Base-by-base conservation (phyloP, 495 filamentous ascomycete genomes). In the Penicillium desertorum region DNA sequence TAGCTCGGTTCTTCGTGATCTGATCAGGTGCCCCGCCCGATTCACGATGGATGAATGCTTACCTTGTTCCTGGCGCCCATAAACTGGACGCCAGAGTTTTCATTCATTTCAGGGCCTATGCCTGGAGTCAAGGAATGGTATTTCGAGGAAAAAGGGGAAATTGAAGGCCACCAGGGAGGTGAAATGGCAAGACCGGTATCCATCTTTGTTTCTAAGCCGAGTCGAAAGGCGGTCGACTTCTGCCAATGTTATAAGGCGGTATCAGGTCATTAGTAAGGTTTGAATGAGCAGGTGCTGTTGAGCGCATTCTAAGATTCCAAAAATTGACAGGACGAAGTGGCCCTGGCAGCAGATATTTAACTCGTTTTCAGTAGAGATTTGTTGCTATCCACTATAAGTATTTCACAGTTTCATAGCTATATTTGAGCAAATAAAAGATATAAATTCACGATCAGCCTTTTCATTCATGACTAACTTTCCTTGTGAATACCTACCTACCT, bases 11-110 rank as follows among this genome's bases (percentile, higher is more conserved):
- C 25, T 16, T 43, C 25, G 37, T 57, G 30, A 61, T 50, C 51
- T 39, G 50, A 57, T 51, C 56, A 52, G 51, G 60, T 62, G 62
- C 66, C 66, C 74, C 70, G 58, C 65, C 57, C 48, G 45, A 58
- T 57, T 52, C 34, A 30, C 20, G 48, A 44, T 20, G 20, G 27
- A 54, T 57, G 45, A 20, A 53, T 52, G 62, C 68, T 51, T 57
- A 79, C 76, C 74, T 78, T 71, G 25, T 70, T 72, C 60, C 75
- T 72, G 62, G 71, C 65, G 60, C 62, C 68, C 66, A 77, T 54
- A 39, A 75, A 67, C 60, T 74, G 71, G 54, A 77, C 62, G 60
- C 67, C 68, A 43, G 70, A 59, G 20, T 73, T 68, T 53, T 71
- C 65, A 63, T 62, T 75, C 76, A 78, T 79, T 53, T 54, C 64